Evolutionary conservation across 176 grass and related monocot genomes (phyloP), one percentile per base, ranked within the genome.

Genomic region (Avena sativa): DNA sequence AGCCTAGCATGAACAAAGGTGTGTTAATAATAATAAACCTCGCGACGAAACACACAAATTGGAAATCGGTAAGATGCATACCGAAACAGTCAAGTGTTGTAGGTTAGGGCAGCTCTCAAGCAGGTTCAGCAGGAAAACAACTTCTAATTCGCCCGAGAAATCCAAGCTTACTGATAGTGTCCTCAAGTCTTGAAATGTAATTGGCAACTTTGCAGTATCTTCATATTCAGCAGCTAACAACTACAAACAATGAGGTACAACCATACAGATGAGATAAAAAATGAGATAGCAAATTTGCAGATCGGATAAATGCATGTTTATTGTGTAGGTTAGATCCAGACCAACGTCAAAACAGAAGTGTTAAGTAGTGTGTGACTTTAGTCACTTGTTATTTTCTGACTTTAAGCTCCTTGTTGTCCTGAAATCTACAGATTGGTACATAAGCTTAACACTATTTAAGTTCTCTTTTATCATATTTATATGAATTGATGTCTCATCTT

Each of bases 91-190:
- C 17, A 86, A 82, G 0, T 71, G 56, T 9, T 85, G 62, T 56
- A 91, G 78, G 71, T 51, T 85, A 69, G 83, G 83, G 46, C 86
- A 91, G 23, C 82, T 85, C 90, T 78, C 82, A 26, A 91, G 86
- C 55, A 91, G 82, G 71, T 91, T 88, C 86, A 85, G 46, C 46
- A 79, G 19, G 63, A 86, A 82, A 85, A 20, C 9, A 78, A 17
- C 32, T 72, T 88, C 71, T 25, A 26, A 23, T 72, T 82, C 53
- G 11, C 19, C 25, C 53, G 71, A 72, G 23, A 88, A 44, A 78
- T 88, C 63, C 64, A 91, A 62, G 78, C 78, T 88, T 71, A 91
- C 82, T 48, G 82, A 77, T 49, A 88, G 19, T 65, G 63, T 79
- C 71, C 55, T 86, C 63, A 91, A 58, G 23, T 88, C 63, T 86